Evolutionary conservation across 2,329 filamentous ascomycete species (phyloP).

Genomic region (Exserohilum rostratum): DNA sequence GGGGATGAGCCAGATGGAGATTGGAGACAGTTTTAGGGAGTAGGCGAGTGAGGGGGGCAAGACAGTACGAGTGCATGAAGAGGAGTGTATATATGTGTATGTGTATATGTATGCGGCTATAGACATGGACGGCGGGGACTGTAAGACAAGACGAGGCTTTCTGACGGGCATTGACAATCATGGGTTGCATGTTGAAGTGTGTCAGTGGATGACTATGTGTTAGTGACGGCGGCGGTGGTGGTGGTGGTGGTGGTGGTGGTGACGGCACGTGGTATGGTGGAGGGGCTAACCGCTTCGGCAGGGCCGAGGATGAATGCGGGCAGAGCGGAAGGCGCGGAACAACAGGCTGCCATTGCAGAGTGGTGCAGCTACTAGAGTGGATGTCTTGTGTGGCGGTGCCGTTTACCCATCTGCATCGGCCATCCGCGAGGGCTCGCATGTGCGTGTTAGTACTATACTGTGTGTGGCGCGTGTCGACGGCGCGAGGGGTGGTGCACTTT

Average conservation of each 20-base stretch:
- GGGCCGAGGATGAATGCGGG: background rate
- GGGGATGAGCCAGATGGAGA: conserved; percentile 48
- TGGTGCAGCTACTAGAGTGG: background rate
- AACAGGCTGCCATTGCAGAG: background rate
- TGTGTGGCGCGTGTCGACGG: conserved; percentile 5
- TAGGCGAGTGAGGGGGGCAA: conserved; percentile 8
- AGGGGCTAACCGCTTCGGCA: background rate
- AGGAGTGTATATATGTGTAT: background rate
- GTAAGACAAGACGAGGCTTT: too few relatives aligned
- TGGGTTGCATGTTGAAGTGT: too few relatives aligned
- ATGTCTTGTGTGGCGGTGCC: conserved; percentile 10
- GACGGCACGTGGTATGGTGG: too few relatives aligned
- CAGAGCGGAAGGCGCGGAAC: conserved; percentile 5
- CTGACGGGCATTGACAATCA: too few relatives aligned
- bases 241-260: background rate
- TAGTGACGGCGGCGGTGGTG: background rate
- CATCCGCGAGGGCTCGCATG: background rate
- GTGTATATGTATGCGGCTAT: background rate
- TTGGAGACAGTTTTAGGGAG: conserved; percentile 25
- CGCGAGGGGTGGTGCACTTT: background rate
- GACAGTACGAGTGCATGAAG: background rate
- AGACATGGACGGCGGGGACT: background rate
- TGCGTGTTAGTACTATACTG: too few relatives aligned
- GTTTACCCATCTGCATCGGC: too few relatives aligned
- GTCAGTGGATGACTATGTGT: background rate